Evolutionary conservation across 139 green algal species (phyloP).

Genomic region (Edaphochlamys debaryana): DNA sequence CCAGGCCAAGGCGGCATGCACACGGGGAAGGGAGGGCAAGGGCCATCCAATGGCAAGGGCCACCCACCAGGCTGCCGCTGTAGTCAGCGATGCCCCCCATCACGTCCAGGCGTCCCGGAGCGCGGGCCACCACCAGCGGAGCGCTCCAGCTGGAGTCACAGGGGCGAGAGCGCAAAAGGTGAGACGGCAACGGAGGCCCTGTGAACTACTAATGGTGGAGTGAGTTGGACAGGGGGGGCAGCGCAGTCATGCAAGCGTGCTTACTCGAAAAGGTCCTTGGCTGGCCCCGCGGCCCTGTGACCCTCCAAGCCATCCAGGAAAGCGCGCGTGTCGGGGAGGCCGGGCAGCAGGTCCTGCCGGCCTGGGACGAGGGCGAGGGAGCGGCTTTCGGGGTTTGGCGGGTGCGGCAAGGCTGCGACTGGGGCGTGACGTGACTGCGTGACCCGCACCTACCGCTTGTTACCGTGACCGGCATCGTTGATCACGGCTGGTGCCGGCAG

Average conservation of each 20-base stretch:
- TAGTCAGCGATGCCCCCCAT: slow-evolving; percentile 99
- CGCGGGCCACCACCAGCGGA: slow-evolving; percentile 71
- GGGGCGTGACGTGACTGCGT: background rate
- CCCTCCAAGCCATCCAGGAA: background rate
- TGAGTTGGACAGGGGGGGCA: background rate
- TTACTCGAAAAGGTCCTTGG: slow-evolving; percentile 11
- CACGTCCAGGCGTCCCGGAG: slow-evolving; percentile 94
- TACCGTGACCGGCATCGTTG: no score
- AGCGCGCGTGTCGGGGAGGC: background rate
- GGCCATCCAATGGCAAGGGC: no score
- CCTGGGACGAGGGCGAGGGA: no score
- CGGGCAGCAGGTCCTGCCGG: background rate
- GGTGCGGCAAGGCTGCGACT: no score
- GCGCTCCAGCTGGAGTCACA: slow-evolving; percentile 28
- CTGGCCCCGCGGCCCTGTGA: background rate
- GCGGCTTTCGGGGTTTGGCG: background rate
- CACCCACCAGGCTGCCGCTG: slow-evolving; percentile 83
- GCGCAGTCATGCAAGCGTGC: background rate
- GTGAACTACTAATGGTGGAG: background rate
- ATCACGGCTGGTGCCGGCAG: no score
- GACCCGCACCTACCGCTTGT: no score
- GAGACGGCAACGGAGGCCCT: background rate
- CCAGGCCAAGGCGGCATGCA: no score
- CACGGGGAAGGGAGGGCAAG: no score
- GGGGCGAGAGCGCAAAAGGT: background rate